phyloP scores from a whole-genome alignment of 176 grass and related monocot species.

The Alopecurus myosuroides region DNA sequence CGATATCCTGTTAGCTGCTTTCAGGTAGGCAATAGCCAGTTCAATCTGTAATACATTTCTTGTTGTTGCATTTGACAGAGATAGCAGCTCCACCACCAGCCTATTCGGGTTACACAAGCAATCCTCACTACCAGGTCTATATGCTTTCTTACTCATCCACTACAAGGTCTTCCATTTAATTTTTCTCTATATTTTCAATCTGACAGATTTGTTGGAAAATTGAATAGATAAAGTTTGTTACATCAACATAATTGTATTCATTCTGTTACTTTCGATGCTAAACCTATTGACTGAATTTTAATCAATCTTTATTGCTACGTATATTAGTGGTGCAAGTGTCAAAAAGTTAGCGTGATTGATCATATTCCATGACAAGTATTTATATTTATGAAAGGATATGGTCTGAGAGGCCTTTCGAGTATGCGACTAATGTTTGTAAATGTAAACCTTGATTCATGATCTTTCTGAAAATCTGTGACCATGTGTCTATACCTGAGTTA shows the following conservation, averaged over 20 bases:
- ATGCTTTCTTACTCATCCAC: background rate
- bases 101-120: slow-evolving; percentile 44
- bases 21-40: background rate
- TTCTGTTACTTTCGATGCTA: background rate
- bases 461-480: background rate
- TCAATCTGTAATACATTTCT: slow-evolving; percentile 9
- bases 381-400: background rate
- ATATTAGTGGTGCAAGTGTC: background rate
- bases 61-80: slow-evolving; percentile 20
- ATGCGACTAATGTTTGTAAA: background rate
- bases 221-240: background rate
- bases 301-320: background rate
- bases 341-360: background rate
- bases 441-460: background rate
- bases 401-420: background rate
- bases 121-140: slow-evolving; percentile 43
- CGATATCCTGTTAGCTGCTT: background rate
- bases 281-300: background rate
- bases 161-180: background rate
- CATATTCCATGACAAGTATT: background rate
- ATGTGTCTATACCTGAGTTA: background rate
- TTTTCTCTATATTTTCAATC: slow-evolving; percentile 7
- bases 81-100: background rate
- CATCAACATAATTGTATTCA: background rate
- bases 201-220: background rate